phyloP scores from a whole-genome alignment of 2,329 filamentous ascomycete genomes.

The Canariomyces notabilis region DNA sequence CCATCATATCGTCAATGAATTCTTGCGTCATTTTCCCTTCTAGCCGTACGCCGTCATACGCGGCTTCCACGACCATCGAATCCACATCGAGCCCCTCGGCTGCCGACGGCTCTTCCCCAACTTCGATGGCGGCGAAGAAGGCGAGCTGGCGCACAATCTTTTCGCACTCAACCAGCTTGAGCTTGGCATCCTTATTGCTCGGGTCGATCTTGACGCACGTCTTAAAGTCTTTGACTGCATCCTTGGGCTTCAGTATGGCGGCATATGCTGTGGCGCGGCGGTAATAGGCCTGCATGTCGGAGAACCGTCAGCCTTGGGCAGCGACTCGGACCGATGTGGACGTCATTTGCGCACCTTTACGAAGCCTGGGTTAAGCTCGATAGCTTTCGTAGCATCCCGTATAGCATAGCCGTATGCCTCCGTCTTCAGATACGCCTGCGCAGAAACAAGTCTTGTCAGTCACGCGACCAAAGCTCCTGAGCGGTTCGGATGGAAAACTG shows the following conservation, averaged over 20 bases:
- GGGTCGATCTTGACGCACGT: conserved; percentile 84
- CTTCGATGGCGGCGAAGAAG: conserved; percentile 92
- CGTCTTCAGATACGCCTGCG: conserved; percentile 85
- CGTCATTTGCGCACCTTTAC: conserved; percentile 65
- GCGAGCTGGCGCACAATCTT: conserved; percentile 89
- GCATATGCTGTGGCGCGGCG: conserved; percentile 86
- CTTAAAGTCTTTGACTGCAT: conserved; percentile 88
- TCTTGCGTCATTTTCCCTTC: conserved; percentile 86
- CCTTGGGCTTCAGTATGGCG: conserved; percentile 81
- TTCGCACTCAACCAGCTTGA: conserved; percentile 89
- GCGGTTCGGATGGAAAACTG: not conserved
- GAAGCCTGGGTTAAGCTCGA: conserved; percentile 82
- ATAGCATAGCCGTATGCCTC: conserved; percentile 94
- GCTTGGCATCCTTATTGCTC: conserved; percentile 80
- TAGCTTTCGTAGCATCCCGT: conserved; percentile 81
- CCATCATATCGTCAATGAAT: conserved; percentile 96
- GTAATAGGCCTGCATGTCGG: conserved; percentile 70
- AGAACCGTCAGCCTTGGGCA: conserved; percentile 4
- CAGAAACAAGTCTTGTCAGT: conserved; percentile 34
- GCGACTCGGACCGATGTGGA: not conserved
- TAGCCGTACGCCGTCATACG: conserved; percentile 79
- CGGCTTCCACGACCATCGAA: conserved; percentile 72
- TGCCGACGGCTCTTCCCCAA: conserved; percentile 86
- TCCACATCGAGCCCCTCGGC: conserved; percentile 87
- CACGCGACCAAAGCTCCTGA: conserved; percentile 35